Percentiles rank a stretch among this genome's conserved stretches.
Evolutionary conservation across 306 rosid species (phyloP).

Genomic region (Trifolium pratense): DNA sequence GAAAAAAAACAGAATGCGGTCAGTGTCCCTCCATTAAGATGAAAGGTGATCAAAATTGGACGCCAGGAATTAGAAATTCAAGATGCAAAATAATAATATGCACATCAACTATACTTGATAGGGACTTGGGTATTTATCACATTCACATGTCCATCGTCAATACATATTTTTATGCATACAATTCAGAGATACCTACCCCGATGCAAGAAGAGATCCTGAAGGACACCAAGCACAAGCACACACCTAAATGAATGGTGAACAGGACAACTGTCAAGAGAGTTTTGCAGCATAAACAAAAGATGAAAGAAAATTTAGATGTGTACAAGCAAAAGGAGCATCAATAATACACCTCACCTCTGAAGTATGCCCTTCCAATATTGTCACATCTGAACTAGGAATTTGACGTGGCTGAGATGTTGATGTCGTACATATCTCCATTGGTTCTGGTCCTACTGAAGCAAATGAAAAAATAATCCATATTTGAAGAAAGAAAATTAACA

Average conservation of each 20-base stretch:
- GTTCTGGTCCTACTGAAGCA: conserved; percentile 65
- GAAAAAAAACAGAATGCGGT: conserved; percentile 16
- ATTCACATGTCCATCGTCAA: conserved; percentile 1
- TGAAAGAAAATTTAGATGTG: background rate
- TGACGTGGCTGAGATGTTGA: conserved; percentile 66
- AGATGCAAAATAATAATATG: conserved; percentile 26
- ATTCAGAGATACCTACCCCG: conserved; percentile 69
- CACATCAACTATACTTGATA: no score
- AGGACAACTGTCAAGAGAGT: conserved; percentile 36
- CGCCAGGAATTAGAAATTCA: conserved; percentile 14
- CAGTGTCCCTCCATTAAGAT: background rate
- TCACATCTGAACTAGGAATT: conserved; percentile 82
- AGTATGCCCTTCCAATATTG: conserved; percentile 91
- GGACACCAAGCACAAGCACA: conserved; percentile 99
- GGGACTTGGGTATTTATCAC: conserved; percentile 13
- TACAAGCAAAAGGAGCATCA: conserved; percentile 21
- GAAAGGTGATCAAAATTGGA: conserved; percentile 32
- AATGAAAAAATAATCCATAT: conserved; percentile 25
- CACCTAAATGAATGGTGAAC: conserved; percentile 63
- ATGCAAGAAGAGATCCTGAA: conserved; percentile 89
- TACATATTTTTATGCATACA: conserved; percentile 27
- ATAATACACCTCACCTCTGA: conserved; percentile 72
- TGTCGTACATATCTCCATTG: conserved; percentile 71
- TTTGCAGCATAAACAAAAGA: conserved; percentile 25
- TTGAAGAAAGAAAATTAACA: conserved; percentile 35